phyloP scores from a whole-genome alignment of 2,329 filamentous ascomycete species.

The Alternaria burnsii region DNA sequence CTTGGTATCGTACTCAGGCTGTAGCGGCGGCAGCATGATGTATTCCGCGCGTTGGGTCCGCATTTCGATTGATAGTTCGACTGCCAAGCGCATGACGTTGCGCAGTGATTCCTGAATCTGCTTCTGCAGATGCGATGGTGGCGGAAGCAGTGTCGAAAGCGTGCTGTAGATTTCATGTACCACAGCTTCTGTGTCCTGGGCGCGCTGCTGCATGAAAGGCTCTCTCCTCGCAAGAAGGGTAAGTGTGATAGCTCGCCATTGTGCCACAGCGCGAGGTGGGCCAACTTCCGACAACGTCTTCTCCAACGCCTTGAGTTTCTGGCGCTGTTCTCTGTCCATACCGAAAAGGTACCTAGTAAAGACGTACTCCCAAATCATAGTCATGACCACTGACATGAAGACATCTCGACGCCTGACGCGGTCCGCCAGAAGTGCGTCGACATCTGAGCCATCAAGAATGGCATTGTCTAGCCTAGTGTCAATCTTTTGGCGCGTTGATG shows the following conservation, averaged over 20 bases:
- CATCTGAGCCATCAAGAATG: slow-evolving; percentile 91
- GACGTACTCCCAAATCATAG: slow-evolving; percentile 98
- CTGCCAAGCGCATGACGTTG: slow-evolving; percentile 87
- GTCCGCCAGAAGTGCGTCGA: slow-evolving; percentile 86
- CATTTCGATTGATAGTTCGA: slow-evolving; percentile 94
- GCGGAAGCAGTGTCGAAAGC: slow-evolving; percentile 83
- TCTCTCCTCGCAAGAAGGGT: slow-evolving; percentile 84
- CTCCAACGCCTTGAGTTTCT: slow-evolving; percentile 96
- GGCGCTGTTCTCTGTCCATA: slow-evolving; percentile 96
- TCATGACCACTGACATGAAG: slow-evolving; percentile 99
- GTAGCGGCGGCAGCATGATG: slow-evolving; percentile 95
- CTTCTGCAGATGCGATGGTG: slow-evolving; percentile 79
- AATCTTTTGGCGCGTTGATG: slow-evolving; percentile 72
- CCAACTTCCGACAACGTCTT: slow-evolving; percentile 88
- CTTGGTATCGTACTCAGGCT: slow-evolving; percentile 92
- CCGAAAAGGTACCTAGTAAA: slow-evolving; percentile 98
- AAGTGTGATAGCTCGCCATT: slow-evolving; percentile 95
- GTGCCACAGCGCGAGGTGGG: slow-evolving; percentile 85
- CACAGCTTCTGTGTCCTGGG: slow-evolving; percentile 94
- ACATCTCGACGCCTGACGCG: slow-evolving; percentile 89
- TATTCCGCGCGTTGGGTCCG: slow-evolving; percentile 96
- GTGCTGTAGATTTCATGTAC: slow-evolving; percentile 89
- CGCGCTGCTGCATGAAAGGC: slow-evolving; percentile 81
- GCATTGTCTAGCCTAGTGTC: slow-evolving; percentile 94
- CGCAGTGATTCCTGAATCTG: slow-evolving; percentile 86